Percentiles rank a stretch among this genome's conserved stretches.
Conservation (phyloP, 768 basidiomycete species). For the Hemileccinum rubropunctum region DNA sequence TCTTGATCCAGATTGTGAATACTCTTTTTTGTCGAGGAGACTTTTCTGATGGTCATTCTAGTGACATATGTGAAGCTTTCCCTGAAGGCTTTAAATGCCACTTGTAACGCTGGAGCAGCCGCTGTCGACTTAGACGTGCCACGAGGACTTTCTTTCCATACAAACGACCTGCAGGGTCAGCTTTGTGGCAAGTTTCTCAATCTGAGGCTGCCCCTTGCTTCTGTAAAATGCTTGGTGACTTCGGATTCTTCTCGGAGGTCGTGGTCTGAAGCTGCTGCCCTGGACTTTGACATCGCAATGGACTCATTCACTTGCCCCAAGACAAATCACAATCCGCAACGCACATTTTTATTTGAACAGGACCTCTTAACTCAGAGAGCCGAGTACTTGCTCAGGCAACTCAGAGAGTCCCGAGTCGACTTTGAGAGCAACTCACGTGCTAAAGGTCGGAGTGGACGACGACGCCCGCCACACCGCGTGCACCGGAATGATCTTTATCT, state of each 20-base stretch:
- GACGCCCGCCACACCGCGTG: slow-evolving; percentile 9
- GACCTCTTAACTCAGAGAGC: slow-evolving; percentile 69
- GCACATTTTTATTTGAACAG: slow-evolving; percentile 65
- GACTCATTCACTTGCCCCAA: slow-evolving; percentile 67
- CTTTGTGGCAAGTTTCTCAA: slow-evolving; percentile 63
- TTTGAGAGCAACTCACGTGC: not conserved
- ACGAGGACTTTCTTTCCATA: slow-evolving; percentile 60
- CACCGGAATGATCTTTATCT: slow-evolving; percentile 54
- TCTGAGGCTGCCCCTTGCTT: slow-evolving; percentile 51
- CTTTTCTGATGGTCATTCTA: slow-evolving; percentile 30
- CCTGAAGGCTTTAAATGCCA: slow-evolving; percentile 51
- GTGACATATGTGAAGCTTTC: slow-evolving; percentile 83
- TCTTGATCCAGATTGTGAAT: slow-evolving; percentile 76
- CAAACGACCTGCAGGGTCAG: slow-evolving; percentile 72
- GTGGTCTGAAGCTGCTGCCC: slow-evolving; percentile 68
- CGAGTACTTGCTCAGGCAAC: slow-evolving; percentile 45
- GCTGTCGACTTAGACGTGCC: slow-evolving; percentile 56
- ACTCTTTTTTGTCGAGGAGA: not conserved
- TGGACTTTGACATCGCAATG: slow-evolving; percentile 52
- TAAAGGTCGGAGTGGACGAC: slow-evolving; percentile 1
- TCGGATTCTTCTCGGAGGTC: slow-evolving; percentile 36
- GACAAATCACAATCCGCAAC: slow-evolving; percentile 56
- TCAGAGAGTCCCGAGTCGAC: slow-evolving; percentile 14
- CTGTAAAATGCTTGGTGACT: slow-evolving; percentile 49
- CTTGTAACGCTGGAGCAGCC: slow-evolving; percentile 51